Percentiles rank a stretch among this genome's conserved stretches.
Conservation (phyloP, 2,329 filamentous ascomycete genomes). For the Calonectria fujianensis region DNA sequence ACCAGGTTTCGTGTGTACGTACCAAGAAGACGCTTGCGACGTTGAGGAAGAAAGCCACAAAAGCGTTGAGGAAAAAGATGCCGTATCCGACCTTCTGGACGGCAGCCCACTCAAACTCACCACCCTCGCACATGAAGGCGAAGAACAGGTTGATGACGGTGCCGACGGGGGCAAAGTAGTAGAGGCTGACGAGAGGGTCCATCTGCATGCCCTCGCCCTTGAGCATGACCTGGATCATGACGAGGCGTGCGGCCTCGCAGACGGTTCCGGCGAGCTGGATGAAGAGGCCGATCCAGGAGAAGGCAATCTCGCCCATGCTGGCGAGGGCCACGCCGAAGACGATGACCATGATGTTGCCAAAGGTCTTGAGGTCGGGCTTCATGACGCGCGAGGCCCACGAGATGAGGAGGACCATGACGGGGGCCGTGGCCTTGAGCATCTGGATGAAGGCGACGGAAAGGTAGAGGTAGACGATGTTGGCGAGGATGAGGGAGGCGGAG, state of each 20-base stretch:
- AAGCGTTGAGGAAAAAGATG: slow-evolving; percentile 29
- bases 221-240: slow-evolving; percentile 46
- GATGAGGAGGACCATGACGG: slow-evolving; percentile 30
- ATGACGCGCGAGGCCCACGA: slow-evolving; percentile 22
- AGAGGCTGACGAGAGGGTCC: slow-evolving; percentile 44
- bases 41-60: slow-evolving; percentile 35
- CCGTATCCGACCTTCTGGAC: slow-evolving; percentile 23
- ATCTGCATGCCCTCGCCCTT: slow-evolving; percentile 43
- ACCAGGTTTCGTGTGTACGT: background rate
- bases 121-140: slow-evolving; percentile 24
- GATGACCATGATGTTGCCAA: slow-evolving; percentile 28
- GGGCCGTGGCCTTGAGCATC: slow-evolving; percentile 30
- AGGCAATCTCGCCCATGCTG: slow-evolving; percentile 28
- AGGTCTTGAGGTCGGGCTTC: slow-evolving; percentile 14
- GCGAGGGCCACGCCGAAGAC: slow-evolving; percentile 23
- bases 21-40: slow-evolving; percentile 32
- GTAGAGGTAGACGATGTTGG: slow-evolving; percentile 32
- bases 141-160: slow-evolving; percentile 35
- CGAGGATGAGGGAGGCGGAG: slow-evolving; percentile 26
- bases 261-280: slow-evolving; percentile 38
- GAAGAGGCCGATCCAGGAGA: slow-evolving; percentile 26
- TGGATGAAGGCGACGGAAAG: slow-evolving; percentile 30
- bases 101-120: slow-evolving; percentile 11
- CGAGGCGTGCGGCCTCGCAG: slow-evolving; percentile 43
- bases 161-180: slow-evolving; percentile 42